phyloP scores from a whole-genome alignment of 1,139 yeast species.

The Meyerozyma elateridarum region DNA sequence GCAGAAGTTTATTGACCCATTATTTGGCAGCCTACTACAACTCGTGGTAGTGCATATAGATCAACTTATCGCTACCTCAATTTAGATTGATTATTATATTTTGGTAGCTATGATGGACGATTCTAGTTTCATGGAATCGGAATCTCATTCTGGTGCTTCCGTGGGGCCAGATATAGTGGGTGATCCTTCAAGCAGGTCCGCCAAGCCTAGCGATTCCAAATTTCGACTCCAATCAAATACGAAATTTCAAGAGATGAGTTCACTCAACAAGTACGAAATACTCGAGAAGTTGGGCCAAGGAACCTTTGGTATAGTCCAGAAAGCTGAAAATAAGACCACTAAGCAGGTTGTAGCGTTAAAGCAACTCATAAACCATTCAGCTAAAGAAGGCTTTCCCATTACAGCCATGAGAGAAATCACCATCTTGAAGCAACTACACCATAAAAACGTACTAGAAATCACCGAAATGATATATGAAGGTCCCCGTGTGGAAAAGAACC shows the following conservation, averaged over 20 bases:
- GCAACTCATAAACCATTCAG: constrained; percentile 75
- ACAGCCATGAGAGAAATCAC: constrained; percentile 93
- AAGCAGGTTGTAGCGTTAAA: constrained; percentile 53
- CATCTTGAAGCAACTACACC: constrained; percentile 67
- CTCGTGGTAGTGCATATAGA: no score
- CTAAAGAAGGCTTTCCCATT: constrained; percentile 89
- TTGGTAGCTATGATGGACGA: no score
- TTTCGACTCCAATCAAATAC: no score
- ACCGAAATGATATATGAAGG: constrained; percentile 78
- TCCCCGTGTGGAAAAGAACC: constrained; percentile 33
- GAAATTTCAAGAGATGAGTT: constrained; percentile 29
- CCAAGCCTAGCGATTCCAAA: no score
- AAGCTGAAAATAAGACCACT: constrained; percentile 29
- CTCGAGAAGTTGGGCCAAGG: constrained; percentile 44
- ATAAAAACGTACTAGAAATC: constrained; percentile 69
- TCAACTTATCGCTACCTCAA: no score
- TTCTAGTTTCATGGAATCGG: no score
- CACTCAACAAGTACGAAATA: constrained; percentile 28
- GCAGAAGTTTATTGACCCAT: no score
- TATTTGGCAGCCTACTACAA: no score
- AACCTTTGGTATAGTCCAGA: constrained; percentile 47
- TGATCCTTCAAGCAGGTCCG: no score
- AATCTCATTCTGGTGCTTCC: no score
- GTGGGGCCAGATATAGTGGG: no score
- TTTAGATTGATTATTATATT: no score